Evolutionary conservation across 805 yeast species (phyloP), one percentile per base, ranked within the genome.

Genomic region (Clavispora phyllophila): DNA sequence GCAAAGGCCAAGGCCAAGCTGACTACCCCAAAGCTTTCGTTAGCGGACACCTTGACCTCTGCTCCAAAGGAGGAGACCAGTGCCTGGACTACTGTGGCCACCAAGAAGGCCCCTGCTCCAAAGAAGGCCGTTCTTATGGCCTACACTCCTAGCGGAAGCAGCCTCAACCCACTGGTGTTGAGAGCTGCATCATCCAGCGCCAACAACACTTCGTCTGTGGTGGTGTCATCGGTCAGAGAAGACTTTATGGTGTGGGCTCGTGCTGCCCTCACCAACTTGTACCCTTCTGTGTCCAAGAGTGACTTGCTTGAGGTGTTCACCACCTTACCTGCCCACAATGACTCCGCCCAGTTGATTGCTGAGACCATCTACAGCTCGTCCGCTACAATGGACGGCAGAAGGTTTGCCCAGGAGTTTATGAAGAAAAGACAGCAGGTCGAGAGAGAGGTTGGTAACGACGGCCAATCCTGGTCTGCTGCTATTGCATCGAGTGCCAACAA

Each of bases 291-390:
- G 32, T 82, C 88, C 33, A 75, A 74, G 37, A 86, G 83, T 48
- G 96, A 86, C 58, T 79, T 93, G 33, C 69, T 91, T 38, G 82
- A 84, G 43, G 82, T 93, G 58, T 75, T 93, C 54, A 68, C 90
- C 48, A 82, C 88, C 47, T 75, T 91, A 48, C 96, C 97, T 27
- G 65, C 76, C n/a, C 61, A 58, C 38, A 54, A 73, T 6, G 96
- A 88, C 52, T 79, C 95, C 0, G 72, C 75, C 38, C 96, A 83
- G 60, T 86, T 91, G 60, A 89, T 91, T 58, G 84, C 96, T 2
- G 99, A 91, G 57, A 87, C 96, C 10, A 81, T 91, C 45, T 89
- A 88, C 66, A 81, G 93, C 20, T 85, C 88, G 46, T 84, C 95
- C 32, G 77, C 90, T 3, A 84, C 90, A 1, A 82, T 91, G 85